These are phyloP conservation scores for Crithidia thermophila DNA, from an alignment of 208 protist species.

Conservation along the genomic window DNA sequence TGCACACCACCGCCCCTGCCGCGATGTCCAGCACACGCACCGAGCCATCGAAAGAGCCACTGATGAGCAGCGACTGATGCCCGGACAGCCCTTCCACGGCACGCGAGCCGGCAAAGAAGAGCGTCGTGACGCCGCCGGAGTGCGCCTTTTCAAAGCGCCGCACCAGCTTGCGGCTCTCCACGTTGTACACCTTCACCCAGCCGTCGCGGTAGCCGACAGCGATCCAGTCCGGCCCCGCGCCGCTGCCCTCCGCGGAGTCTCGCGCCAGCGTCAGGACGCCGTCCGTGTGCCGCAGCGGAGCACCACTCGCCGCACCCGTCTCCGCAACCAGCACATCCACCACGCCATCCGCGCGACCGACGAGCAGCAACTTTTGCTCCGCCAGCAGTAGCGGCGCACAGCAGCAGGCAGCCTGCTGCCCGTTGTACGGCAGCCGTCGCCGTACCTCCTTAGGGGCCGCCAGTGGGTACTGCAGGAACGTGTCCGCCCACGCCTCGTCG, in stretches of 20 bases:
- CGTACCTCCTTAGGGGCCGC: slow-evolving; percentile 38
- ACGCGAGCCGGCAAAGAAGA: slow-evolving; percentile 60
- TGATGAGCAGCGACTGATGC: slow-evolving; percentile 58
- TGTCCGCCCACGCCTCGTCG: slow-evolving; percentile 30
- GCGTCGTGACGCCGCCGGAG: slow-evolving; percentile 57
- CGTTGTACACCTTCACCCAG: slow-evolving; percentile 82
- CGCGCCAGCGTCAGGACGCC: slow-evolving; percentile 50
- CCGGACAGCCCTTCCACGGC: slow-evolving; percentile 35
- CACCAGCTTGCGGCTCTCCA: slow-evolving; percentile 61
- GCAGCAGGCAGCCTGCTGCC: slow-evolving; percentile 40
- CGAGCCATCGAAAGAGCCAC: slow-evolving; percentile 69
- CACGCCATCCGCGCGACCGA: slow-evolving; percentile 67
- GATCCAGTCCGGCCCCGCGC: slow-evolving; percentile 44
- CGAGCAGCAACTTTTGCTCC: slow-evolving; percentile 30
- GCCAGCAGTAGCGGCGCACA: slow-evolving; percentile 14
- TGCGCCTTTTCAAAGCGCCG: slow-evolving; percentile 73
- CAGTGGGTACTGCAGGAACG: slow-evolving; percentile 35
- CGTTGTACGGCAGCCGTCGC: slow-evolving; percentile 37
- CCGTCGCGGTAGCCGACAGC: slow-evolving; percentile 84
- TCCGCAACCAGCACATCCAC: slow-evolving; percentile 56
- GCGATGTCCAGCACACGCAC: slow-evolving; percentile 66
- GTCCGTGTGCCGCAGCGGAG: slow-evolving; percentile 52
- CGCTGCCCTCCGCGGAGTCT: slow-evolving; percentile 31
- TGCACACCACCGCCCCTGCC: slow-evolving; percentile 37
- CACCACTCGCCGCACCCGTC: slow-evolving; percentile 27